phyloP scores from a whole-genome alignment of 331 rosid genomes.

The Pyrus hybrid region DNA sequence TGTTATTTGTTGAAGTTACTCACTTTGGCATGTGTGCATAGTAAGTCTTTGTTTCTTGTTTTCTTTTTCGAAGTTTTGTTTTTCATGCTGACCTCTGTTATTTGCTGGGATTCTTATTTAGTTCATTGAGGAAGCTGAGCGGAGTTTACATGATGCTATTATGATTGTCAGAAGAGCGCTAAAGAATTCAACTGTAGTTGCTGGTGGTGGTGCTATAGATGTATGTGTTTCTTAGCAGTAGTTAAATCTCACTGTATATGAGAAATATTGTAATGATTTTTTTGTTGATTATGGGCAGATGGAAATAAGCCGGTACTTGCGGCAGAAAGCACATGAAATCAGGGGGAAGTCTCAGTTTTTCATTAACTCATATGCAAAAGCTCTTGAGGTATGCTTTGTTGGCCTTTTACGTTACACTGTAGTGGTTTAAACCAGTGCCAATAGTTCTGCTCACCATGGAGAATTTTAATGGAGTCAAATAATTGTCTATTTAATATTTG shows the following conservation, averaged over 20 bases:
- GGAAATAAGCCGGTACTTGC: slow-evolving; percentile 91
- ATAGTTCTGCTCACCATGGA: background rate
- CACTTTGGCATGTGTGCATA: background rate
- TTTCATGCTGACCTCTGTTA: slow-evolving; percentile 12
- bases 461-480: background rate
- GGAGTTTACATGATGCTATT: slow-evolving; percentile 97
- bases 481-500: background rate
- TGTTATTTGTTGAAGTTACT: slow-evolving; percentile 2
- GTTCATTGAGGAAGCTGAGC: slow-evolving; percentile 99
- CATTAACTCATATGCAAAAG: slow-evolving; percentile 92
- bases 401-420: background rate
- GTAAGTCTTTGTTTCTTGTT: background rate
- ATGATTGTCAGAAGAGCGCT: slow-evolving; percentile 99
- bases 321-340: slow-evolving; percentile 91
- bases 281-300: slow-evolving; percentile 50
- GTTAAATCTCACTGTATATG: background rate
- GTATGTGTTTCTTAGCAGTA: slow-evolving; percentile 33
- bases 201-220: slow-evolving; percentile 99
- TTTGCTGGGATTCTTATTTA: slow-evolving; percentile 23
- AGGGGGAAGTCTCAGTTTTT: slow-evolving; percentile 93
- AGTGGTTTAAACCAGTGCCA: background rate
- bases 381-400: slow-evolving; percentile 66
- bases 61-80: background rate
- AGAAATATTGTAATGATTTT: background rate
- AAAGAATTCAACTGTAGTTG: slow-evolving; percentile 95